Percentiles rank a stretch among this genome's conserved stretches.
Conservation (phyloP, 306 rosid genomes). For the Dryas alaskensis region DNA sequence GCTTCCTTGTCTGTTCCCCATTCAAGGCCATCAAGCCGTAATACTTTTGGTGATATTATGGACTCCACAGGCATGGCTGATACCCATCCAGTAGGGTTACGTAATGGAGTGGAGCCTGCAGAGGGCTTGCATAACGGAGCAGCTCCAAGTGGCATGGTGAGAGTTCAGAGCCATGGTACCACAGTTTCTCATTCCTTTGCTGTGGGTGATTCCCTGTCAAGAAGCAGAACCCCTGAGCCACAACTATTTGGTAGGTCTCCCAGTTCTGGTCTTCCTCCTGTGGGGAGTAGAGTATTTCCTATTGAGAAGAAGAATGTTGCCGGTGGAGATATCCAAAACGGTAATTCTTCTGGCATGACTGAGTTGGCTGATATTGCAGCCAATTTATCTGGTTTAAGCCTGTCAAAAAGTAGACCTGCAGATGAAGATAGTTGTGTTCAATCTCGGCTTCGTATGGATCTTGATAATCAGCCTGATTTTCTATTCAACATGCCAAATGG, state of each 20-base stretch:
- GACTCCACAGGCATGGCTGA: constrained; percentile 47
- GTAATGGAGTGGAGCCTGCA: constrained; percentile 46
- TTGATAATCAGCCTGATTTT: constrained; percentile 50
- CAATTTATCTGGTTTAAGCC: constrained; percentile 58
- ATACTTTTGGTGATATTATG: constrained; percentile 57
- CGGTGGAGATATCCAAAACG: constrained; percentile 48
- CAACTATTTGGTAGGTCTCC: constrained; percentile 62
- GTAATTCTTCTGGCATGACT: constrained; percentile 48
- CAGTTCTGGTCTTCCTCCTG: constrained; percentile 59
- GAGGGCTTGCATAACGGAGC: constrained; percentile 59
- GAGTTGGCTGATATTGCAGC: constrained; percentile 56
- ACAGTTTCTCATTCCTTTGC: constrained; percentile 50
- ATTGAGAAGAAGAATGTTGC: constrained; percentile 44
- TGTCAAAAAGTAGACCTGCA: constrained; percentile 56
- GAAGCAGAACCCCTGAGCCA: constrained; percentile 72
- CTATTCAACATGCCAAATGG: constrained; percentile 39
- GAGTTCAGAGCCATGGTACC: constrained; percentile 57
- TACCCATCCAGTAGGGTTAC: constrained; percentile 32
- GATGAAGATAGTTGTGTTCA: constrained; percentile 56
- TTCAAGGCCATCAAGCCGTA: constrained; percentile 64
- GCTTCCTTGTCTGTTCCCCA: constrained; percentile 52
- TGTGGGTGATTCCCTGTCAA: constrained; percentile 57
- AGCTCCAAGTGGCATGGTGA: constrained; percentile 46
- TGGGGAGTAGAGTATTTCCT: constrained; percentile 52
- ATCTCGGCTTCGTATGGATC: constrained; percentile 57